Percentiles rank a stretch among this genome's conserved stretches.
Conservation (phyloP, 2,329 filamentous ascomycete genomes). For the Westerdykella ornata region DNA sequence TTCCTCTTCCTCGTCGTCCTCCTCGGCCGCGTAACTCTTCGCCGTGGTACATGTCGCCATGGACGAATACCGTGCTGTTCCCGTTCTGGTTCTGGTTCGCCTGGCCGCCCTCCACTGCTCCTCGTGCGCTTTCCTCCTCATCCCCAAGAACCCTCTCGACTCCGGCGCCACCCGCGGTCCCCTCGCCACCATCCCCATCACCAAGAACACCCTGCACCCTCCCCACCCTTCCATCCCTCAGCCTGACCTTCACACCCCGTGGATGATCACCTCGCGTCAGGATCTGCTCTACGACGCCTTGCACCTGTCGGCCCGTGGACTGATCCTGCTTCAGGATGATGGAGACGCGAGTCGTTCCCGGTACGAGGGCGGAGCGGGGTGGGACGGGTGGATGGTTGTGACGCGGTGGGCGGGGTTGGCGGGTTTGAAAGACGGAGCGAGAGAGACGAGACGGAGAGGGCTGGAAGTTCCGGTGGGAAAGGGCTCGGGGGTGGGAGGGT, state of each 20-base stretch:
- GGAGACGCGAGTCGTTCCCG: slow-evolving; percentile 58
- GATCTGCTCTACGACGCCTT: slow-evolving; percentile 59
- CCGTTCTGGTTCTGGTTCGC: not conserved
- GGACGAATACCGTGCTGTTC: too few relatives aligned
- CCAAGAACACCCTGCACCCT: slow-evolving; percentile 59
- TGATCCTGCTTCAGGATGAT: slow-evolving; percentile 74
- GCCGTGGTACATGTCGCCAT: too few relatives aligned
- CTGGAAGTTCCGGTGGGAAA: not conserved
- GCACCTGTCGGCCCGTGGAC: slow-evolving; percentile 63
- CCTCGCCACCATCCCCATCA: slow-evolving; percentile 15
- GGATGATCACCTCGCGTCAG: slow-evolving; percentile 69
- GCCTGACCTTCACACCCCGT: slow-evolving; percentile 70
- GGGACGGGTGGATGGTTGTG: slow-evolving; percentile 20
- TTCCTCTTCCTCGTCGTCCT: slow-evolving; percentile 1
- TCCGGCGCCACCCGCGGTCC: slow-evolving; percentile 24
- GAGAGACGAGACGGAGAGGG: not conserved
- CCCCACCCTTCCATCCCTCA: slow-evolving; percentile 64
- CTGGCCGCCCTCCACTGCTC: slow-evolving; percentile 5
- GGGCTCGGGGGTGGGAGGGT: slow-evolving; percentile 1
- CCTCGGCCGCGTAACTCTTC: not conserved
- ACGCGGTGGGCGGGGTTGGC: slow-evolving; percentile 6
- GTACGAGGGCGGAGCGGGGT: slow-evolving; percentile 36
- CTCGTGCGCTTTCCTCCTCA: slow-evolving; percentile 15
- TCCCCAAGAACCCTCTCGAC: slow-evolving; percentile 19
- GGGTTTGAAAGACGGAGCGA: not conserved